Evolutionary conservation across 169 alveolate genomes (phyloP).

Genomic region (Hepatocystis sp.): DNA sequence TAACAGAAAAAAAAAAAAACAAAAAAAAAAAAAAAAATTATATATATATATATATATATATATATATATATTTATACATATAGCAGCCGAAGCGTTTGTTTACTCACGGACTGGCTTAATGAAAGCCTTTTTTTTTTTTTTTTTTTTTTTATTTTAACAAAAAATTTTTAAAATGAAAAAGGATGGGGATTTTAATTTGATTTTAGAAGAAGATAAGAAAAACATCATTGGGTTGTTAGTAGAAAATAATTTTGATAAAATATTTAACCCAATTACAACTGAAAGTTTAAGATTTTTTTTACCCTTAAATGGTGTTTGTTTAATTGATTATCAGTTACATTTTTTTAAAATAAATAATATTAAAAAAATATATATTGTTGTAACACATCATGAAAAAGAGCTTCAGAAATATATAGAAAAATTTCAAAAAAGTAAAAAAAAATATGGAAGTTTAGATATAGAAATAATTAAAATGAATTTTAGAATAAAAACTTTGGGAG

Average conservation of each 20-base stretch:
- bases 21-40: no score
- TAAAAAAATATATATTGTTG: constrained; percentile 55
- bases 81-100: no score
- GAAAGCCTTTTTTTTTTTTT: no score
- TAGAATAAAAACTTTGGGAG: constrained; percentile 68
- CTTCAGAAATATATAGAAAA: constrained; percentile 37
- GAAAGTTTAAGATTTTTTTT: constrained; percentile 59
- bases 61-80: background rate
- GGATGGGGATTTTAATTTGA: constrained; percentile 37
- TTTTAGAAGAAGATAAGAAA: constrained; percentile 58
- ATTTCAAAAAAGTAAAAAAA: constrained; percentile 58
- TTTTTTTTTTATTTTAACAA: no score
- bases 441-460: constrained; percentile 53
- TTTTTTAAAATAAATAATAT: constrained; percentile 43
- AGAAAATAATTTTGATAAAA: constrained; percentile 68
- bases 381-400: constrained; percentile 72
- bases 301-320: constrained; percentile 45
- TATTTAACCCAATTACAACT: constrained; percentile 62
- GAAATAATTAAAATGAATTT: constrained; percentile 59
- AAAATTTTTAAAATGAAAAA: no score
- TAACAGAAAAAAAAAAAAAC: no score
- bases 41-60: background rate
- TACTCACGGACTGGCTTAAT: no score
- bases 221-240: constrained; percentile 43
- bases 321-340: constrained; percentile 67